Conservation (phyloP, 2,329 filamentous ascomycete species). For the Neofusicoccum sp. region DNA sequence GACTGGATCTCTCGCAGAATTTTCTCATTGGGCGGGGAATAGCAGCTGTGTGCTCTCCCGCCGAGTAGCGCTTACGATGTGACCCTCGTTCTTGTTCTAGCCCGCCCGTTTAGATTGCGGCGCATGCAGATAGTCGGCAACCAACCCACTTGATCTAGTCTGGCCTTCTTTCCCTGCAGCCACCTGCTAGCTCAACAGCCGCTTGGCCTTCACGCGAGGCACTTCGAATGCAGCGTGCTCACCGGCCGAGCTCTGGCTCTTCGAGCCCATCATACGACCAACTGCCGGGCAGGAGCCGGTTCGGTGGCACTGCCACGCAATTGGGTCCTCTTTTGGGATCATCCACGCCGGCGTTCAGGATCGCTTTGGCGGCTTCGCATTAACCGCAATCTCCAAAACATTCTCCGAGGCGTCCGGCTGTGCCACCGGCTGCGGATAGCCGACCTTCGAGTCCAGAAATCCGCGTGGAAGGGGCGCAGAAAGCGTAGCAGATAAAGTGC, state of each 20-base stretch:
- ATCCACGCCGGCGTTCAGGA: background rate
- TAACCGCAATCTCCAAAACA: background rate
- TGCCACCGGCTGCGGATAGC: constrained; percentile 2
- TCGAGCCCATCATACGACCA: background rate
- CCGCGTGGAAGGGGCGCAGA: background rate
- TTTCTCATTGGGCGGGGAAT: background rate
- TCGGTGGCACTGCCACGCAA: background rate
- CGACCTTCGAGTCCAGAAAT: background rate
- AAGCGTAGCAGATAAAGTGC: constrained; percentile 10
- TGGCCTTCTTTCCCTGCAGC: background rate
- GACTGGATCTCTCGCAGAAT: background rate
- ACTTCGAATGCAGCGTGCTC: background rate
- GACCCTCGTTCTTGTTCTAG: background rate
- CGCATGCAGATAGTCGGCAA: background rate
- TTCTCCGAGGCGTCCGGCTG: constrained; percentile 1
- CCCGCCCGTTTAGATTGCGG: constrained; percentile 4
- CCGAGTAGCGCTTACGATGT: background rate
- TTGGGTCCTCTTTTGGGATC: background rate
- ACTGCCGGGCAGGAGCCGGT: constrained; percentile 5
- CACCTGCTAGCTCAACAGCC: constrained; percentile 7
- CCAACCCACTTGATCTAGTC: constrained; percentile 4
- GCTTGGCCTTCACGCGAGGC: background rate
- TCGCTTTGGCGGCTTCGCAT: constrained; percentile 1
- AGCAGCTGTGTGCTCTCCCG: background rate
- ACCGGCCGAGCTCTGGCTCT: background rate